Evolutionary conservation across 2,329 filamentous ascomycete genomes (phyloP).

Genomic region (Corniculantispora saksenae): DNA sequence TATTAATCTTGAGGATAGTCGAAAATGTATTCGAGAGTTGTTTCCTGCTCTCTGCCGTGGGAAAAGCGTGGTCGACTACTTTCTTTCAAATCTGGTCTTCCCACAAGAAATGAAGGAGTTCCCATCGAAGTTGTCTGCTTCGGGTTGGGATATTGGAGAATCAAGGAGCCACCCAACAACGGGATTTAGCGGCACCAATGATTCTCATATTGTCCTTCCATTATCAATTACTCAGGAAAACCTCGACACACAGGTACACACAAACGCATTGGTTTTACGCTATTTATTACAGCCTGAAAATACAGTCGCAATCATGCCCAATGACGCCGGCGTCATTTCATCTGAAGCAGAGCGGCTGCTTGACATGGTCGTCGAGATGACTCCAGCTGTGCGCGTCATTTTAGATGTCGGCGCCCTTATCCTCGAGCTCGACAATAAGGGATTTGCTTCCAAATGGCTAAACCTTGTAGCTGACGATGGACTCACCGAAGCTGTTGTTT

Average conservation of each 20-base stretch:
- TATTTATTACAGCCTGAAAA: conserved; percentile 60
- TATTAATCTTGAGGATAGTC: conserved; percentile 60
- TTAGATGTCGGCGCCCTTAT: conserved; percentile 73
- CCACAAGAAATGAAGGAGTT: conserved; percentile 64
- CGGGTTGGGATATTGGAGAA: conserved; percentile 65
- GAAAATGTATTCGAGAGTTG: conserved; percentile 47
- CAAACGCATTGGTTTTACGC: conserved; percentile 66
- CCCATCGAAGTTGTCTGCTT: conserved; percentile 61
- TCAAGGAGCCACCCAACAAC: conserved; percentile 51
- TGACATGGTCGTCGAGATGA: neutral
- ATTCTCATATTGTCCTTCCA: conserved; percentile 59
- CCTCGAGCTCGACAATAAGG: conserved; percentile 60
- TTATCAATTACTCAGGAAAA: conserved; percentile 42
- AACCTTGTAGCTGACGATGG: neutral
- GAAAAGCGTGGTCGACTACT: conserved; percentile 64
- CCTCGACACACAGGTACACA: conserved; percentile 53
- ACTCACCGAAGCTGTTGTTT: conserved; percentile 46
- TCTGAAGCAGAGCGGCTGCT: conserved; percentile 41
- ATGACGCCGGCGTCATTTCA: conserved; percentile 28
- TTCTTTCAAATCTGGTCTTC: conserved; percentile 59
- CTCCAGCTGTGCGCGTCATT: conserved; percentile 53
- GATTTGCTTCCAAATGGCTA: conserved; percentile 58
- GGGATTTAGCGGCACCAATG: conserved; percentile 72
- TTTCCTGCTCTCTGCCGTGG: conserved; percentile 55
- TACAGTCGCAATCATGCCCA: conserved; percentile 27